These are phyloP conservation scores for Udeniomyces megalosporus DNA, from an alignment of 768 basidiomycete species.

Conservation along the genomic window DNA sequence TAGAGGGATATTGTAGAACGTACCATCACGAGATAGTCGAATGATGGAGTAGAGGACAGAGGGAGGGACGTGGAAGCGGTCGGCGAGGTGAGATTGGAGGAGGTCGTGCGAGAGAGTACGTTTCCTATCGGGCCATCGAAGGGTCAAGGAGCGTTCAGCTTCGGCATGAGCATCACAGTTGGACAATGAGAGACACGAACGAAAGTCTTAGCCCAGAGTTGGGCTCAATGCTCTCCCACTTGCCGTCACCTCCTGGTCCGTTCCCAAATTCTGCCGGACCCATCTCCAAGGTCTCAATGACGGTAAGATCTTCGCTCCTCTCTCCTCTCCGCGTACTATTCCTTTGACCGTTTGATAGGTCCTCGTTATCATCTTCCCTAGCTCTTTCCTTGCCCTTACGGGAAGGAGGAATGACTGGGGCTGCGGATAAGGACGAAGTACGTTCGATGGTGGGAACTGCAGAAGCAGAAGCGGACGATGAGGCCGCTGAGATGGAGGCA, in stretches of 20 bases:
- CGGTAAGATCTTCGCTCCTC: conserved; percentile 26
- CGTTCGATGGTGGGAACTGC: too few relatives aligned
- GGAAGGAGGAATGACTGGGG: conserved; percentile 13
- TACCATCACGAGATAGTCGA: conserved; percentile 56
- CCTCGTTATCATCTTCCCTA: background rate
- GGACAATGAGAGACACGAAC: conserved; percentile 37
- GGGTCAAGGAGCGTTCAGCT: background rate
- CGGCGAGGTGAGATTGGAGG: conserved; percentile 61
- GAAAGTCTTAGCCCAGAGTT: conserved; percentile 71
- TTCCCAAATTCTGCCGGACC: conserved; percentile 60
- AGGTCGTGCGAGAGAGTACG: conserved; percentile 58
- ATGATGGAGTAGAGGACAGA: conserved; percentile 76
- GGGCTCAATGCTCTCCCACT: conserved; percentile 68
- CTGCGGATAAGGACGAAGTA: conserved; percentile 20
- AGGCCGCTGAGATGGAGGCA: background rate
- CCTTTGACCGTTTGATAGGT: background rate
- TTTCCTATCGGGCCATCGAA: conserved; percentile 37
- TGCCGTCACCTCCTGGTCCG: conserved; percentile 53
- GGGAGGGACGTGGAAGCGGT: conserved; percentile 74
- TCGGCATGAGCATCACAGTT: background rate
- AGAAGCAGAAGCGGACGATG: background rate
- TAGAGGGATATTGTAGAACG: conserved; percentile 79
- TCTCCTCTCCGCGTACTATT: background rate
- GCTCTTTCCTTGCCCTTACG: background rate
- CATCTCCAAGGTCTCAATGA: conserved; percentile 58